Evolutionary conservation across 2,329 filamentous ascomycete species (phyloP).

Genomic region (Talaromyces amestolkiae): DNA sequence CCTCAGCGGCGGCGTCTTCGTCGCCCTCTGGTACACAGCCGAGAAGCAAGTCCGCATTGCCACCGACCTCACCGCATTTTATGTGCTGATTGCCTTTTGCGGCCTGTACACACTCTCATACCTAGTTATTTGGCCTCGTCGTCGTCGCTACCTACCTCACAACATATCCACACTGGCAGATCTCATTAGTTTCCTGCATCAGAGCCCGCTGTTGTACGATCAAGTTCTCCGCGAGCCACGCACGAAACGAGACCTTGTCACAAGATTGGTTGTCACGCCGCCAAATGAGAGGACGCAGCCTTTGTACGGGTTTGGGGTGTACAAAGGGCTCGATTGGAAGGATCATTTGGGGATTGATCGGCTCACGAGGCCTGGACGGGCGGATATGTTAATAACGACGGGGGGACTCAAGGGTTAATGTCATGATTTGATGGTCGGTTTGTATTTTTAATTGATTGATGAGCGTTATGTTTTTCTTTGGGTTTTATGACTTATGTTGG

Average conservation of each 20-base stretch:
- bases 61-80: slow-evolving; percentile 70
- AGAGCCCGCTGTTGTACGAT: slow-evolving; percentile 69
- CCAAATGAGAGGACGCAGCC: slow-evolving; percentile 38
- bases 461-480: background rate
- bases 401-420: slow-evolving; percentile 27
- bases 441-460: slow-evolving; percentile 15
- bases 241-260: slow-evolving; percentile 67
- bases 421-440: background rate
- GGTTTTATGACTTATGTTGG: background rate
- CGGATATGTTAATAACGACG: slow-evolving; percentile 45
- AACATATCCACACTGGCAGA: slow-evolving; percentile 70
- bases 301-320: slow-evolving; percentile 58
- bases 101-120: slow-evolving; percentile 67
- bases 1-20: slow-evolving; percentile 61
- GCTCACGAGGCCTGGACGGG: slow-evolving; percentile 43
- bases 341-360: slow-evolving; percentile 62
- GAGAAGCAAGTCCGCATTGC: slow-evolving; percentile 57
- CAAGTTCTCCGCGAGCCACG: slow-evolving; percentile 67
- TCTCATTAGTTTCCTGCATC: slow-evolving; percentile 72
- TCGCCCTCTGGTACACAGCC: slow-evolving; percentile 56
- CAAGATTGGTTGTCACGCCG: slow-evolving; percentile 60
- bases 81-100: slow-evolving; percentile 69
- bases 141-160: slow-evolving; percentile 68
- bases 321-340: slow-evolving; percentile 57
- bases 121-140: slow-evolving; percentile 59